A percentile compares a stretch with the other conserved stretches of the same genome.
phyloP scores from a whole-genome alignment of 306 rosid genomes.

The Sicyos baderoa region DNA sequence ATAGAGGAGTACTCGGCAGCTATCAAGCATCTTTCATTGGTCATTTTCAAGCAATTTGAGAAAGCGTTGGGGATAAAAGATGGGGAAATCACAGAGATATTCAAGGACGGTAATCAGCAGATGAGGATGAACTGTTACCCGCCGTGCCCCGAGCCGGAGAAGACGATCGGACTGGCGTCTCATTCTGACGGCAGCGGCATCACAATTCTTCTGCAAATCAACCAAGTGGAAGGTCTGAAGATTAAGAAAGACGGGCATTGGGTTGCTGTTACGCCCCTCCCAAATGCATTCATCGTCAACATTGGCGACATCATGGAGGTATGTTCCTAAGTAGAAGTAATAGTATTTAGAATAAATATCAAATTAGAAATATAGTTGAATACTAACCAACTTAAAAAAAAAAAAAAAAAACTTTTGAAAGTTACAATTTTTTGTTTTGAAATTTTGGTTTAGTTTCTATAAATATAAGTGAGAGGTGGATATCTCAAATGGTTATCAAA shows the following conservation, averaged over 20 bases:
- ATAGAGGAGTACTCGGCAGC: slow-evolving; percentile 29
- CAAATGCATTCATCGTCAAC: slow-evolving; percentile 19
- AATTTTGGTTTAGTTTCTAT: too few relatives aligned
- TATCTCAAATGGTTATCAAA: too few relatives aligned
- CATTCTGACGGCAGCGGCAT: slow-evolving; percentile 35
- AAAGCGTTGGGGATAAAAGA: slow-evolving; percentile 27
- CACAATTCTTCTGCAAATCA: slow-evolving; percentile 34
- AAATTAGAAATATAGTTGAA: too few relatives aligned
- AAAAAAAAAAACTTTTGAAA: too few relatives aligned
- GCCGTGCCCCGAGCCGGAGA: slow-evolving; percentile 38
- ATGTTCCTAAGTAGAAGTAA: too few relatives aligned
- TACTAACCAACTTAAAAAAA: too few relatives aligned
- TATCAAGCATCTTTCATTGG: slow-evolving; percentile 20
- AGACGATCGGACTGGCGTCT: slow-evolving; percentile 34
- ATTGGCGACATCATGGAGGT: slow-evolving; percentile 33
- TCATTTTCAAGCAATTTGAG: slow-evolving; percentile 18
- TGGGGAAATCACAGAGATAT: slow-evolving; percentile 24
- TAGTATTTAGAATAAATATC: too few relatives aligned
- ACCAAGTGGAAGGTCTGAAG: slow-evolving; percentile 10
- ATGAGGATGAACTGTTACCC: slow-evolving; percentile 48
- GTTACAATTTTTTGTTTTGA: too few relatives aligned
- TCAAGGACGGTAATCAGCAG: slow-evolving; percentile 24
- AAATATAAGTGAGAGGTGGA: too few relatives aligned
- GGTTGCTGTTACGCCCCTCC: not conserved
- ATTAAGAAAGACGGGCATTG: slow-evolving; percentile 1